Evolutionary conservation across 139 green algal genomes (phyloP).

Genomic region (Marvania coccoides): DNA sequence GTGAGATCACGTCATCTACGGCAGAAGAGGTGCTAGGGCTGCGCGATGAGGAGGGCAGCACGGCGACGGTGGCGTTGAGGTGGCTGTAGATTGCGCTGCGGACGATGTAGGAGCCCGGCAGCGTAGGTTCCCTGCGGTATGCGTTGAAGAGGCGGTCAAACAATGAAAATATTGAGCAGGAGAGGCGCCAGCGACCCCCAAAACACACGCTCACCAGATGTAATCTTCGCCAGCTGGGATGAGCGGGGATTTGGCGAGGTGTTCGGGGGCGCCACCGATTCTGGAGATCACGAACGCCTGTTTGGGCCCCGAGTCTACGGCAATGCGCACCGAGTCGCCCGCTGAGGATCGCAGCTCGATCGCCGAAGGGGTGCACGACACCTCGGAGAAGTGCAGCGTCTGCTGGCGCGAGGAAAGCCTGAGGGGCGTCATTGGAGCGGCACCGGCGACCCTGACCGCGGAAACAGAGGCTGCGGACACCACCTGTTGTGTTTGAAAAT

Average conservation of each 20-base stretch:
- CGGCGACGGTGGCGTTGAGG: neutral
- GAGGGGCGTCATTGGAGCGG: neutral
- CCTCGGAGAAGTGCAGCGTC: neutral
- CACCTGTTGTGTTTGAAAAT: neutral
- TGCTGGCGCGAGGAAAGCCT: neutral
- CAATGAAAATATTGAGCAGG: neutral
- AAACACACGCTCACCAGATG: slow-evolving; percentile 1
- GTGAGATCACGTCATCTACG: no score
- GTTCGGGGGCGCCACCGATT: neutral
- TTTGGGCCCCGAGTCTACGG: slow-evolving; percentile 4
- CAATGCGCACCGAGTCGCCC: neutral
- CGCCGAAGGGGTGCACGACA: neutral
- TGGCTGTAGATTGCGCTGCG: slow-evolving; percentile 9
- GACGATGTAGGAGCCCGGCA: slow-evolving; percentile 2
- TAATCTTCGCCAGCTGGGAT: slow-evolving; percentile 6
- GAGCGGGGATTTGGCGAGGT: neutral
- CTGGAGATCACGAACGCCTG: slow-evolving; percentile 9
- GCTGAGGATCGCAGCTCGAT: neutral
- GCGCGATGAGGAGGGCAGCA: no score
- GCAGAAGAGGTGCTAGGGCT: no score
- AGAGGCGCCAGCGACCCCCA: neutral
- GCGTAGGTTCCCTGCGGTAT: neutral
- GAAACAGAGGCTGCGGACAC: no score
- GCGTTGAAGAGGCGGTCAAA: neutral
- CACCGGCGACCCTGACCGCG: no score